Conservation (phyloP, 345 rosid genomes). For the Eucalyptus albens region DNA sequence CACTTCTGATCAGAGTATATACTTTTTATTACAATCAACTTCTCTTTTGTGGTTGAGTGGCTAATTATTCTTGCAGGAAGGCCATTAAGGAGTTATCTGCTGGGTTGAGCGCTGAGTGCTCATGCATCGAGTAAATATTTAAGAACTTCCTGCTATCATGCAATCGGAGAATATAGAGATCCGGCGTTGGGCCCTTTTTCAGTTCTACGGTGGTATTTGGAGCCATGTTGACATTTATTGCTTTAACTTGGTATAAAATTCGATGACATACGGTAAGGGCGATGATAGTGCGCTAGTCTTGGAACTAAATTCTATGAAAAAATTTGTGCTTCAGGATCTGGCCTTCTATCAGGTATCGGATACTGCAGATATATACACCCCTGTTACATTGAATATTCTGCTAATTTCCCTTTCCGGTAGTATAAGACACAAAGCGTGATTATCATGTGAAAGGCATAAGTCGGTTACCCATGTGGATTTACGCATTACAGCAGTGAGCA, state of each 20-base stretch:
- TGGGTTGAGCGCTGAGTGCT: constrained; percentile 59
- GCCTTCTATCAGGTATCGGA: constrained; percentile 72
- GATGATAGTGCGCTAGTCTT: constrained; percentile 78
- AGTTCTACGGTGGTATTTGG: not conserved
- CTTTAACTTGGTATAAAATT: not conserved
- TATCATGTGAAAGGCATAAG: too few species aligned
- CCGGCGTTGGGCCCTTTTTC: constrained; percentile 22
- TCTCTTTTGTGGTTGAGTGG: not conserved
- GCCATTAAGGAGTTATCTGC: constrained; percentile 72
- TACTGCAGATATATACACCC: not conserved
- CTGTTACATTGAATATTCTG: not conserved
- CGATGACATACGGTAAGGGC: constrained; percentile 40
- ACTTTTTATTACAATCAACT: not conserved
- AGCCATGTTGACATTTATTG: not conserved
- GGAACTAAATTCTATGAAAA: constrained; percentile 82
- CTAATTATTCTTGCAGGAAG: constrained; percentile 32
- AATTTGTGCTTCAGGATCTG: constrained; percentile 86
- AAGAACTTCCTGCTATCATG: constrained; percentile 85
- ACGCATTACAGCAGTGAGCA: not conserved
- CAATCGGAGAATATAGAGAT: constrained; percentile 69
- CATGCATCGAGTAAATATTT: constrained; percentile 72
- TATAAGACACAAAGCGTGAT: too few species aligned
- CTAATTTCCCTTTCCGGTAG: too few species aligned
- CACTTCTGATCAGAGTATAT: not conserved
- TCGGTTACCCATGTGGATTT: too few species aligned